A percentile compares a stretch with the other conserved stretches of the same genome.
These are phyloP conservation scores for Pseudogymnoascus sp. DNA, from an alignment of 2,329 filamentous ascomycete genomes.

Conservation along the genomic window DNA sequence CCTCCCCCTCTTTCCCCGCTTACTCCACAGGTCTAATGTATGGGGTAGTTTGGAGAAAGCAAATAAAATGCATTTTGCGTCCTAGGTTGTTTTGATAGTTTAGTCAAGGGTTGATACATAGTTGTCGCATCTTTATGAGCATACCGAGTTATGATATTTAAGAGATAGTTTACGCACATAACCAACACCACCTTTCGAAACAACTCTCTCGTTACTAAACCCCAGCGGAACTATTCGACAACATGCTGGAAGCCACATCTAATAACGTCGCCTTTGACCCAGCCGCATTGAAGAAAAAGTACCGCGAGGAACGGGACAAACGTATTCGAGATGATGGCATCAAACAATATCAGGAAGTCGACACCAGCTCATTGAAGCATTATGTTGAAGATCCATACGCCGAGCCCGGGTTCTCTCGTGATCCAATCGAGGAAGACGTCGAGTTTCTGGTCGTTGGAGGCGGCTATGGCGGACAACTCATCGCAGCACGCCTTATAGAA, in stretches of 20 bases:
- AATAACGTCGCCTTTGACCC: background rate
- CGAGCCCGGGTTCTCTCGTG: slow-evolving; percentile 1
- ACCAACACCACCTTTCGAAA: background rate
- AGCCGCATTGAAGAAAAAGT: background rate
- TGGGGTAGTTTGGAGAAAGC: background rate
- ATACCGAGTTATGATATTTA: background rate
- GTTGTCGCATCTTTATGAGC: background rate
- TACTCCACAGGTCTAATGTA: background rate
- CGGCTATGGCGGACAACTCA: slow-evolving; percentile 8
- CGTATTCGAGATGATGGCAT: slow-evolving; percentile 13
- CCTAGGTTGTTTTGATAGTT: background rate
- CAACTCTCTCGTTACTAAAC: background rate
- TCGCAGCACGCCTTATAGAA: slow-evolving; percentile 13
- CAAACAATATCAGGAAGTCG: slow-evolving; percentile 13
- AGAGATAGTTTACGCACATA: background rate
- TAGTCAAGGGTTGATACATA: background rate
- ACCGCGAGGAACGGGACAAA: slow-evolving; percentile 14
- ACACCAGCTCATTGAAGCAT: slow-evolving; percentile 10
- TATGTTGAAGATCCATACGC: slow-evolving; percentile 14
- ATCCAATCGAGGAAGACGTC: background rate
- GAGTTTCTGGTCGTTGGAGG: background rate
- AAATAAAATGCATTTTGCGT: background rate
- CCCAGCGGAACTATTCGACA: background rate
- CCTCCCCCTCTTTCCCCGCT: background rate
- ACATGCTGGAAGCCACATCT: background rate